Conservation (phyloP, 306 rosid species). For the Cucurbita maxima region DNA sequence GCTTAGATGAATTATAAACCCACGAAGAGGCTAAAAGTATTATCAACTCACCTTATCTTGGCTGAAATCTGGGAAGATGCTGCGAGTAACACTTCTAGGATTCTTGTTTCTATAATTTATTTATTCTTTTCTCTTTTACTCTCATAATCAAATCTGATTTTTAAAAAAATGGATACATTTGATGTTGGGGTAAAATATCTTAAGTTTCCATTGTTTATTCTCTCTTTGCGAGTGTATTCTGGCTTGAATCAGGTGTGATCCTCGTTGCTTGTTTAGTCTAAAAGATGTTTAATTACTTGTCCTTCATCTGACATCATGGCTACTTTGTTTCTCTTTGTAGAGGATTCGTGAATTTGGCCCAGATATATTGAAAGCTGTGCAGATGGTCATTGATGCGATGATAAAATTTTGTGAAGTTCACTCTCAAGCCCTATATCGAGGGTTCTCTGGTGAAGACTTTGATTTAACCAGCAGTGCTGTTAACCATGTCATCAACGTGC, state of each 20-base stretch:
- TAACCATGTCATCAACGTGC: slow-evolving; percentile 38
- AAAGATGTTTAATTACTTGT: not conserved
- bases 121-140: not conserved
- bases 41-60: not conserved
- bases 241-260: not conserved
- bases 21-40: not conserved
- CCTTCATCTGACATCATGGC: not conserved
- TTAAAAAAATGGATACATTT: not conserved
- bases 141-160: not conserved
- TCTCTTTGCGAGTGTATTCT: not conserved
- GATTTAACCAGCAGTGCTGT: slow-evolving; percentile 14
- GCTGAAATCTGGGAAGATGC: not conserved
- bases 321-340: slow-evolving; percentile 25
- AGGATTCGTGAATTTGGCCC: slow-evolving; percentile 39
- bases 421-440: slow-evolving; percentile 33
- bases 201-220: not conserved
- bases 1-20: not conserved
- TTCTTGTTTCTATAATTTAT: not conserved
- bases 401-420: slow-evolving; percentile 48
- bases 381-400: slow-evolving; percentile 35
- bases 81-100: not conserved
- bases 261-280: not conserved
- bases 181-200: not conserved
- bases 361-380: slow-evolving; percentile 38
- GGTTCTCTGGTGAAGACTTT: slow-evolving; percentile 22